phyloP scores from a whole-genome alignment of 345 rosid species.

The Acer negundo region DNA sequence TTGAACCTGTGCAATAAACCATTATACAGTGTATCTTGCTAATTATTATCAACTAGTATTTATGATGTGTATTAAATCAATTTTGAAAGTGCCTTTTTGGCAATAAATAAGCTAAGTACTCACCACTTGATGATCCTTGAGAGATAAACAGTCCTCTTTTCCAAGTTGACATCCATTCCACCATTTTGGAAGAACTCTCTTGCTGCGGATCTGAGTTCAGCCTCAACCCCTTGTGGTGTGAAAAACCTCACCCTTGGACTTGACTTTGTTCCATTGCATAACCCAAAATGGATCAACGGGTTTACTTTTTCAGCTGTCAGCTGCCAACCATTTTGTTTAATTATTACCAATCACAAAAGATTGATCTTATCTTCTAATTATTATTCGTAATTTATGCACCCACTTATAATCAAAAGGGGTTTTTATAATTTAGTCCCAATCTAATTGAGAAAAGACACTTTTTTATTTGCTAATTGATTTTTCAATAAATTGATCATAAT shows the following conservation, averaged over 20 bases:
- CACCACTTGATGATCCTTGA: slow-evolving; percentile 81
- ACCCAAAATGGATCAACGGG: slow-evolving; percentile 84
- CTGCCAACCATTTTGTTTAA: slow-evolving; percentile 35
- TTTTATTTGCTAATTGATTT: too few species aligned
- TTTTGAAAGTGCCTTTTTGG: too few species aligned
- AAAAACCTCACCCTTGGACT: slow-evolving; percentile 81
- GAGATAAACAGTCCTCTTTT: slow-evolving; percentile 60
- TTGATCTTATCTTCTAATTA: slow-evolving; percentile 8
- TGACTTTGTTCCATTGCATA: slow-evolving; percentile 81
- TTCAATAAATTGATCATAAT: too few species aligned
- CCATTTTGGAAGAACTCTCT: slow-evolving; percentile 69
- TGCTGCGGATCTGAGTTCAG: slow-evolving; percentile 66
- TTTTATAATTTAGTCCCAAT: too few species aligned
- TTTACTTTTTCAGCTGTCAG: slow-evolving; percentile 51
- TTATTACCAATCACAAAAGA: neutral
- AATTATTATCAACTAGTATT: too few species aligned
- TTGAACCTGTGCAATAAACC: slow-evolving; percentile 49
- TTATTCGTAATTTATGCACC: neutral
- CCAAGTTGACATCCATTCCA: slow-evolving; percentile 65
- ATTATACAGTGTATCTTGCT: too few species aligned
- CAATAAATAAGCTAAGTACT: neutral
- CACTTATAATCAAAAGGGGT: too few species aligned
- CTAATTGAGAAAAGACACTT: too few species aligned
- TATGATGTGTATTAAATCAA: too few species aligned
- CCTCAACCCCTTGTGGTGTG: slow-evolving; percentile 62